Conservation (phyloP, 768 basidiomycete species). For the Tephrocybe sp. region DNA sequence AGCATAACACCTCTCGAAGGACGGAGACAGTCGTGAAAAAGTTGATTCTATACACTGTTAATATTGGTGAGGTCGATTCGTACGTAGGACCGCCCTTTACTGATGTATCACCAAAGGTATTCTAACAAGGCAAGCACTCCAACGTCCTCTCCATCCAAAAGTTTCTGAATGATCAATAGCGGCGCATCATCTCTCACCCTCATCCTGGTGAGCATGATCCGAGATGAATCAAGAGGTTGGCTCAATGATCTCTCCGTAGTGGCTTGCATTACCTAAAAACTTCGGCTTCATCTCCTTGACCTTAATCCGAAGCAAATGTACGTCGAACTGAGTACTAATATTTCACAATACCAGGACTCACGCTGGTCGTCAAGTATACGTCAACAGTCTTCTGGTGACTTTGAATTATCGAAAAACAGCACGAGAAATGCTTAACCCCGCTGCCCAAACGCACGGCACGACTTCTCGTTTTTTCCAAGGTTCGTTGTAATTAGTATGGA, state of each 20-base stretch:
- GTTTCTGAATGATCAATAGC: background rate
- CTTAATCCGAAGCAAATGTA: constrained; percentile 10
- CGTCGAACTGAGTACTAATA: too few relatives aligned
- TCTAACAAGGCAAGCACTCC: constrained; percentile 5
- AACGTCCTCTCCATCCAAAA: background rate
- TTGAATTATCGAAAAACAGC: constrained; percentile 12
- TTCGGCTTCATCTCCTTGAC: constrained; percentile 14
- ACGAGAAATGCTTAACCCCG: background rate
- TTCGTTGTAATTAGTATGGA: background rate
- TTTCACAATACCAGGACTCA: too few relatives aligned
- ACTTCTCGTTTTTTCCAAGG: constrained; percentile 13
- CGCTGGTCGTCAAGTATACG: constrained; percentile 5
- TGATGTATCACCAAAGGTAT: background rate
- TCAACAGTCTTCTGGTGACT: constrained; percentile 12
- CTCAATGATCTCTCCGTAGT: background rate
- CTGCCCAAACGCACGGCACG: background rate
- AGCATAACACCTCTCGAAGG: background rate
- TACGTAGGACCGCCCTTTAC: background rate
- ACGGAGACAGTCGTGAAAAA: constrained; percentile 12
- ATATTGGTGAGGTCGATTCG: constrained; percentile 4
- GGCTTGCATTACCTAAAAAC: constrained; percentile 10
- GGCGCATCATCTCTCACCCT: constrained; percentile 11
- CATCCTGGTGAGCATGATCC: constrained; percentile 5
- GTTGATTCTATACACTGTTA: constrained; percentile 11
- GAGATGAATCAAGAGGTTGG: background rate